phyloP scores from a whole-genome alignment of 768 basidiomycete species.

The Kondoa subrosea region DNA sequence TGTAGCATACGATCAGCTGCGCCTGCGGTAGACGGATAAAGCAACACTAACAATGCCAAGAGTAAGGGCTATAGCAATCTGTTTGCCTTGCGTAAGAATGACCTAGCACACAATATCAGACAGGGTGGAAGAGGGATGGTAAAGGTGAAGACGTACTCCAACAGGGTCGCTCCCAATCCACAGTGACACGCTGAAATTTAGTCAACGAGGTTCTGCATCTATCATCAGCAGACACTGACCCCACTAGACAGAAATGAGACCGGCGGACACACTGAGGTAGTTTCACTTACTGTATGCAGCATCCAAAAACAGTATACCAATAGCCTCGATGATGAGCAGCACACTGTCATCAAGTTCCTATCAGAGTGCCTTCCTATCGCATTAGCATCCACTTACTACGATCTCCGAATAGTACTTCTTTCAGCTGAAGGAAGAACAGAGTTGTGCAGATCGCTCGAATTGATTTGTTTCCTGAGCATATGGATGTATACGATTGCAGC shows the following conservation, averaged over 20 bases:
- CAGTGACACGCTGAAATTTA: background rate
- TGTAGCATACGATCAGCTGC: too few relatives aligned
- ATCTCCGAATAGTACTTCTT: background rate
- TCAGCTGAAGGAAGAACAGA: background rate
- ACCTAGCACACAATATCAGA: too few relatives aligned
- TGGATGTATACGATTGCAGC: background rate
- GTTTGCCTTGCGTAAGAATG: background rate
- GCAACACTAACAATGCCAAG: background rate
- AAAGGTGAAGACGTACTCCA: too few relatives aligned
- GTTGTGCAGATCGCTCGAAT: background rate
- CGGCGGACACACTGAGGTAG: background rate
- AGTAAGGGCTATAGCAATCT: background rate
- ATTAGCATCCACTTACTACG: background rate
- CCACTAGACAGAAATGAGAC: background rate
- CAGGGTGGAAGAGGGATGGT: too few relatives aligned
- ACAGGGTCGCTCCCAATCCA: background rate
- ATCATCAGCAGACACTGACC: background rate
- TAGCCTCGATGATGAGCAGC: background rate
- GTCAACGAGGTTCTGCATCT: background rate
- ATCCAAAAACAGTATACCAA: background rate
- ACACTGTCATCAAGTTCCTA: background rate
- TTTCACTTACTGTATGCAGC: background rate
- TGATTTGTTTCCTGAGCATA: background rate
- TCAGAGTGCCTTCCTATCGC: background rate
- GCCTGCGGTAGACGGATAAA: background rate